Evolutionary conservation across 2,329 filamentous ascomycete species (phyloP).

Genomic region (Aspergillus fijiensis): DNA sequence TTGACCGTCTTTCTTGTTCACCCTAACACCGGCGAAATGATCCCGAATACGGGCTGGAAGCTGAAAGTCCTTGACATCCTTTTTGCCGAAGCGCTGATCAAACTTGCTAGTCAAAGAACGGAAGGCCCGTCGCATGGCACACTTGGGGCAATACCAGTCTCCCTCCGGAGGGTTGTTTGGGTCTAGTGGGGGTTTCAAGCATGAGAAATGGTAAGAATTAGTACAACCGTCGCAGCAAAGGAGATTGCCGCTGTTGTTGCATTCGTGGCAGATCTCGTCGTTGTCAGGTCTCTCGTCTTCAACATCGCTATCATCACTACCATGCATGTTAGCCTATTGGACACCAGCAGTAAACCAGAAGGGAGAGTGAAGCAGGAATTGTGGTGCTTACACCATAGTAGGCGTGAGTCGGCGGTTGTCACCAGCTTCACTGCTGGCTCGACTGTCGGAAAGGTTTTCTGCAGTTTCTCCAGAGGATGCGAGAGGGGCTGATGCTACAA

Average conservation of each 20-base stretch:
- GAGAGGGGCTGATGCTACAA: neutral
- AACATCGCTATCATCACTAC: constrained; percentile 13
- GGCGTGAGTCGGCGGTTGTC: constrained; percentile 25
- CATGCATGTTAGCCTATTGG: constrained; percentile 15
- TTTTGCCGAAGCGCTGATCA: constrained; percentile 64
- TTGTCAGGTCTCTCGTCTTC: constrained; percentile 57
- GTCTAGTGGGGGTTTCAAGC: constrained; percentile 76
- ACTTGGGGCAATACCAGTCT: constrained; percentile 76
- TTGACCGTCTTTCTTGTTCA: constrained; percentile 68
- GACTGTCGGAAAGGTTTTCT: constrained; percentile 19
- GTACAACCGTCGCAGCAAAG: constrained; percentile 93
- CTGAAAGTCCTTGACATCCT: constrained; percentile 56
- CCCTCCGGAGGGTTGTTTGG: constrained; percentile 65
- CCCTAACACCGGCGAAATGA: constrained; percentile 70
- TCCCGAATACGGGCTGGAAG: constrained; percentile 71
- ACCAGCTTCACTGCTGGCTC: constrained; percentile 25
- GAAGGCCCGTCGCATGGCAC: constrained; percentile 57
- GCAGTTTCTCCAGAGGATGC: constrained; percentile 10
- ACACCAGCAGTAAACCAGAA: neutral
- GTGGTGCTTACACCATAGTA: constrained; percentile 12
- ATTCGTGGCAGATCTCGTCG: constrained; percentile 86
- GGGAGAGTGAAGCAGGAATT: neutral
- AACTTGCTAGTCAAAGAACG: constrained; percentile 63
- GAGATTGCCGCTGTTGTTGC: constrained; percentile 77
- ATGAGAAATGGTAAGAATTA: constrained; percentile 85